A percentile compares a stretch with the other conserved stretches of the same genome.
These are phyloP conservation scores for Candida pseudoglaebosa DNA, from an alignment of 805 yeast species.

Conservation along the genomic window DNA sequence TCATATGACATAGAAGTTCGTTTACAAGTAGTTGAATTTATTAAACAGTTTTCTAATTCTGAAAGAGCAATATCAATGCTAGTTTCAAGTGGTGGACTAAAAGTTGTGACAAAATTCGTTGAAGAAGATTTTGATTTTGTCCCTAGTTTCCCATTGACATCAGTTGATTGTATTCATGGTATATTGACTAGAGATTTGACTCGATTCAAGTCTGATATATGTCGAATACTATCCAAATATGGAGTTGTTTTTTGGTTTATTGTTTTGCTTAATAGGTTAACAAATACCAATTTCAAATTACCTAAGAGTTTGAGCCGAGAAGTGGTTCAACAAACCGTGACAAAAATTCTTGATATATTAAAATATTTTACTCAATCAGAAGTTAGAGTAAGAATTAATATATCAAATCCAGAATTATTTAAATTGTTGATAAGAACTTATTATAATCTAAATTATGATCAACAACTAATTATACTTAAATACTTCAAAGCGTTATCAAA, in stretches of 20 bases:
- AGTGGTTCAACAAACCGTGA: conserved; percentile 13
- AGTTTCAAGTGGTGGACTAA: conserved; percentile 44
- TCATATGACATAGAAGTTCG: conserved; percentile 29
- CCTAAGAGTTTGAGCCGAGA: conserved; percentile 4
- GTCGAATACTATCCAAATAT: conserved; percentile 39
- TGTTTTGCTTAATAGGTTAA: conserved; percentile 31
- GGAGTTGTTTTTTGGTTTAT: conserved; percentile 43
- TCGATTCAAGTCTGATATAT: conserved; percentile 38
- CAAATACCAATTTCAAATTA: conserved; percentile 11
- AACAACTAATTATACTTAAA: conserved; percentile 40
- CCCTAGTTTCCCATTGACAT: conserved; percentile 34
- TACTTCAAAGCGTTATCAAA: conserved; percentile 42
- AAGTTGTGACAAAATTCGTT: conserved; percentile 40
- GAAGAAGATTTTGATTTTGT: conserved; percentile 42
- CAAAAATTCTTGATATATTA: conserved; percentile 35
- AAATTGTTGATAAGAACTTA: conserved; percentile 39
- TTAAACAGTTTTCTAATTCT: conserved; percentile 29
- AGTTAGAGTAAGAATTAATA: conserved; percentile 37
- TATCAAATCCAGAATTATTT: conserved; percentile 37
- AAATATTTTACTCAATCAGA: conserved; percentile 45
- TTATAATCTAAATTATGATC: conserved; percentile 24
- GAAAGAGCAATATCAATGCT: conserved; percentile 36
- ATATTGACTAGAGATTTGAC: conserved; percentile 33
- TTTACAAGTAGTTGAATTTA: conserved; percentile 34
- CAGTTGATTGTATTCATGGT: conserved; percentile 33